These are phyloP conservation scores for Grigorovia jiainica DNA, from an alignment of 805 yeast species.

Conservation along the genomic window DNA sequence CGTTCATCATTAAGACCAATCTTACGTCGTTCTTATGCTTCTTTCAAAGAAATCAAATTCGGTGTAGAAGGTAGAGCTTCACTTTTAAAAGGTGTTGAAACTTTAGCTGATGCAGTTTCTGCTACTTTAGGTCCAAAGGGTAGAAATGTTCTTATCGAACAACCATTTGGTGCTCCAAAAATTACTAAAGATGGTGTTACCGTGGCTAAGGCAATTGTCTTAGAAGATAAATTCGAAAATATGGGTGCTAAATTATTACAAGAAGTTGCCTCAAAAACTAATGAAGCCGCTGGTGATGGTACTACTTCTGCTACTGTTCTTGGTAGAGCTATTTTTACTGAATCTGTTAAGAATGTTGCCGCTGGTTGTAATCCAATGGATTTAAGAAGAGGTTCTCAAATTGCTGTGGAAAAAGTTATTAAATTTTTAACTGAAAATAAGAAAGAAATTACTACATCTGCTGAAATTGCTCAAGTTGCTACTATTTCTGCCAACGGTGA, in stretches of 20 bases:
- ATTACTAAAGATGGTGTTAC: slow-evolving; percentile 99
- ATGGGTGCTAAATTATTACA: slow-evolving; percentile 92
- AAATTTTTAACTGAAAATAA: slow-evolving; percentile 74
- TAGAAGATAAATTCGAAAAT: slow-evolving; percentile 88
- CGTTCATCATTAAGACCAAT: slow-evolving; percentile 10
- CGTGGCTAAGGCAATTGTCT: slow-evolving; percentile 76
- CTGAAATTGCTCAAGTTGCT: slow-evolving; percentile 96
- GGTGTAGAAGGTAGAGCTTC: slow-evolving; percentile 98
- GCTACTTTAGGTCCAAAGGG: slow-evolving; percentile 98
- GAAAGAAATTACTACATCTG: slow-evolving; percentile 87
- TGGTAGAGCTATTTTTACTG: slow-evolving; percentile 92
- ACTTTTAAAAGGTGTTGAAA: slow-evolving; percentile 84
- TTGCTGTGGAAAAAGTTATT: slow-evolving; percentile 91
- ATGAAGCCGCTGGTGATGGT: slow-evolving; percentile 97
- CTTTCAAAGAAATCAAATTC: slow-evolving; percentile 89
- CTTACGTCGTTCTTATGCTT: slow-evolving; percentile 27
- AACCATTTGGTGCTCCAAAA: slow-evolving; percentile 92
- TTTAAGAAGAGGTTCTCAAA: slow-evolving; percentile 91
- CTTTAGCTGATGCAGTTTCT: slow-evolving; percentile 90
- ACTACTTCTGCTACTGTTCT: slow-evolving; percentile 95
- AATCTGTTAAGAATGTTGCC: slow-evolving; percentile 92
- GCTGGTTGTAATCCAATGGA: slow-evolving; percentile 99
- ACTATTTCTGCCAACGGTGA: slow-evolving; percentile 97
- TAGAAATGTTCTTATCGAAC: slow-evolving; percentile 93
- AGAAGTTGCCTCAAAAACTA: slow-evolving; percentile 95